These are phyloP conservation scores for Asclepias syriaca DNA, from an alignment of 257 asterid species.

Conservation along the genomic window DNA sequence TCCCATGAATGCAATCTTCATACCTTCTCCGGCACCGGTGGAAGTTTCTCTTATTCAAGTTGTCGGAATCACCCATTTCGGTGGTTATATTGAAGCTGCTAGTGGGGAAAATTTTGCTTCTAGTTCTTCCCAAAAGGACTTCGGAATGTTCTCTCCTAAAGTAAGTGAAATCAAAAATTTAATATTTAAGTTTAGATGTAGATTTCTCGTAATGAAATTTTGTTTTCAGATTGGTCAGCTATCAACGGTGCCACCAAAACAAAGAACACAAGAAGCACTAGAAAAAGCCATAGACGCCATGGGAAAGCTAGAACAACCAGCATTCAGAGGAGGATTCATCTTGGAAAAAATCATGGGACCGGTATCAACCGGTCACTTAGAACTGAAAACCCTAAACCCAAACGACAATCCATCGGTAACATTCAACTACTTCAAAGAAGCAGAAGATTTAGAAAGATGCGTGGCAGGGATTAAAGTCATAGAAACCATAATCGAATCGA, in stretches of 20 bases:
- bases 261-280: conserved; percentile 68
- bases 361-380: conserved; percentile 55
- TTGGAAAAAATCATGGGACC: conserved; percentile 76
- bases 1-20: conserved; percentile 82
- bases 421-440: conserved; percentile 72
- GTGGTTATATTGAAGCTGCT: conserved; percentile 68
- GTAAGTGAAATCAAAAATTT: conserved; percentile 14
- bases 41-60: conserved; percentile 86
- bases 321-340: conserved; percentile 71
- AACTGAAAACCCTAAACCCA: conserved; percentile 41
- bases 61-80: conserved; percentile 70
- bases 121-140: conserved; percentile 24
- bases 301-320: conserved; percentile 38
- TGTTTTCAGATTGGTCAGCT: conserved; percentile 67
- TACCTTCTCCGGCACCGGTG: conserved; percentile 76
- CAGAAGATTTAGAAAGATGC: conserved; percentile 55
- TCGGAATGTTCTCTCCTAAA: conserved; percentile 79
- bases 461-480: conserved; percentile 56
- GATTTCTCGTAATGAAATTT: too few relatives aligned
- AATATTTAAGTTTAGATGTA: too few relatives aligned
- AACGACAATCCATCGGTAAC: conserved; percentile 66
- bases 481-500: conserved; percentile 59
- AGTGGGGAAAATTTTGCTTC: conserved; percentile 63
- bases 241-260: conserved; percentile 75
- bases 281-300: conserved; percentile 46